Percentiles rank a stretch among this genome's conserved stretches.
Evolutionary conservation across 805 yeast genomes (phyloP).

Genomic region (Hanseniaspora vineae): DNA sequence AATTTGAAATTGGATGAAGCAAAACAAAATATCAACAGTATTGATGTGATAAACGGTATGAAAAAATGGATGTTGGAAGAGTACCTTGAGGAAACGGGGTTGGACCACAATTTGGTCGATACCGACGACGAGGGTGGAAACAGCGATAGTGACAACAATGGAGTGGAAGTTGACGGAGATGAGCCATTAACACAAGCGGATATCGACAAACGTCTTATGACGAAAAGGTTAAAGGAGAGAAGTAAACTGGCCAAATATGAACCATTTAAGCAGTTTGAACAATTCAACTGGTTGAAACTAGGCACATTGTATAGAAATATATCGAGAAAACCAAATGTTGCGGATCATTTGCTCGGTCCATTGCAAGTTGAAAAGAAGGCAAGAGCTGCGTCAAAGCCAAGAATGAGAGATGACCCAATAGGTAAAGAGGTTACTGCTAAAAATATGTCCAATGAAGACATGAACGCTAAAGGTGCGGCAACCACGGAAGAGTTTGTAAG

Average conservation of each 20-base stretch:
- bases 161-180: slow-evolving; percentile 8
- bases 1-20: slow-evolving; percentile 46
- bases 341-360: slow-evolving; percentile 62
- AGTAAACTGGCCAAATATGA: slow-evolving; percentile 13
- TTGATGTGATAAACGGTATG: slow-evolving; percentile 31
- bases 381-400: slow-evolving; percentile 20
- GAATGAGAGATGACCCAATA: slow-evolving; percentile 31
- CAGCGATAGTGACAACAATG: slow-evolving; percentile 6
- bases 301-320: slow-evolving; percentile 39
- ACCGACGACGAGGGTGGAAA: slow-evolving; percentile 15
- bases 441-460: slow-evolving; percentile 37
- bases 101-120: slow-evolving; percentile 11
- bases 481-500: slow-evolving; percentile 57
- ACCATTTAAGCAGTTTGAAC: slow-evolving; percentile 23
- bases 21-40: slow-evolving; percentile 35
- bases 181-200: slow-evolving; percentile 10
- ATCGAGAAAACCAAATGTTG: slow-evolving; percentile 34
- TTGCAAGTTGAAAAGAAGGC: slow-evolving; percentile 44
- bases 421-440: slow-evolving; percentile 39
- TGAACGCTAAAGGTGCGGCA: slow-evolving; percentile 36
- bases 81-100: slow-evolving; percentile 11
- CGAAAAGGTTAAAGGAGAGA: slow-evolving; percentile 1
- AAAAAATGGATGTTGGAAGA: slow-evolving; percentile 28
- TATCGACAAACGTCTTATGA: not conserved
- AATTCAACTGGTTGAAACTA: slow-evolving; percentile 45